Conservation (phyloP, 2,329 filamentous ascomycete species). For the Alternaria conjuncta region DNA sequence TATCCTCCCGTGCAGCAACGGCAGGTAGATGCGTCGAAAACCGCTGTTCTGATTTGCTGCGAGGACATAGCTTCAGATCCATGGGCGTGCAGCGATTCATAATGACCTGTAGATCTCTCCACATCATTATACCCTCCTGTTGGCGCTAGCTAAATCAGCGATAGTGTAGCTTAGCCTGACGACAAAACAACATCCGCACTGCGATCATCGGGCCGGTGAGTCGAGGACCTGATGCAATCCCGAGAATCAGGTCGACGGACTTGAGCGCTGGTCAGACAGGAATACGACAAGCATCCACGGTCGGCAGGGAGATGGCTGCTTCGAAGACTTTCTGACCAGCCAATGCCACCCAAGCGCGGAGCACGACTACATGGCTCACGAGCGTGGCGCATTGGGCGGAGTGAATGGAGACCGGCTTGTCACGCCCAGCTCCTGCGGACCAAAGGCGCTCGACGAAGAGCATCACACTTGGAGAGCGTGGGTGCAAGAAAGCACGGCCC, state of each 20-base stretch:
- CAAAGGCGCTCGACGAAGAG: not conserved
- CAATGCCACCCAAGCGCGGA: constrained; percentile 6
- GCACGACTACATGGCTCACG: constrained; percentile 6
- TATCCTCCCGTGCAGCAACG: constrained; percentile 32
- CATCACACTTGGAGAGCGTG: not conserved
- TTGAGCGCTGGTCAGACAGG: constrained; percentile 26
- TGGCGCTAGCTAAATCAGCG: constrained; percentile 15
- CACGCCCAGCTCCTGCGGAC: constrained; percentile 8
- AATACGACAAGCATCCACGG: constrained; percentile 6
- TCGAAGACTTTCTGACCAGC: constrained; percentile 1
- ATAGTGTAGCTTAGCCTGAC: constrained; percentile 10
- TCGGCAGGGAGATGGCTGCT: constrained; percentile 7
- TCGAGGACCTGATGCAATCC: constrained; percentile 8
- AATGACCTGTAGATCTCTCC: constrained; percentile 23
- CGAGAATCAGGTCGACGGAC: constrained; percentile 29
- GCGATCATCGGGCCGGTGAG: constrained; percentile 10
- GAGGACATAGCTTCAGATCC: constrained; percentile 19
- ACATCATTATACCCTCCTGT: constrained; percentile 3
- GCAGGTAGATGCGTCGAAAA: constrained; percentile 17
- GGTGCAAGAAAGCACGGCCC: not conserved
- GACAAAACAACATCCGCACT: constrained; percentile 18
- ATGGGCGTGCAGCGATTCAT: constrained; percentile 18
- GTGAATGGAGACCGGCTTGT: constrained; percentile 12
- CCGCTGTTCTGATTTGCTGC: constrained; percentile 31
- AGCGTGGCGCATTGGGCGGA: constrained; percentile 8